phyloP scores from a whole-genome alignment of 768 basidiomycete genomes.

The Boletus patriciae region DNA sequence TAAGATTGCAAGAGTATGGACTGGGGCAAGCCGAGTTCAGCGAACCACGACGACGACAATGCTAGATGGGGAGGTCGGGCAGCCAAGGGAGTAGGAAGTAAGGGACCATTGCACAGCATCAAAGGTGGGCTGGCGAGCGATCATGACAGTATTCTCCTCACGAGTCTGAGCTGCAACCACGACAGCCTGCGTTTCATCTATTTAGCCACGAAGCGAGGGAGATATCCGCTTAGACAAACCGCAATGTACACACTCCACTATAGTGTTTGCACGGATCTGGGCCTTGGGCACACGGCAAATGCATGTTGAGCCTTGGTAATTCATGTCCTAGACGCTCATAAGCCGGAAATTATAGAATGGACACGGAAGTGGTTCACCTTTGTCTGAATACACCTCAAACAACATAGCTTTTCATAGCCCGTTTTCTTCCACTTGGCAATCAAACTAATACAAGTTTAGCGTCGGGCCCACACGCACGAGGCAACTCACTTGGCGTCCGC shows the following conservation, averaged over 20 bases:
- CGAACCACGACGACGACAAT: background rate
- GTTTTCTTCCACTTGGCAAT: conserved; percentile 99
- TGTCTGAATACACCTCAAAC: conserved; percentile 94
- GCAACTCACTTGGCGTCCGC: conserved; percentile 87
- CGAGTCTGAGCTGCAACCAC: conserved; percentile 89
- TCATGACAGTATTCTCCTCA: conserved; percentile 29
- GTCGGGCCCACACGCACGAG: background rate
- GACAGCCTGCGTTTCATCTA: conserved; percentile 59
- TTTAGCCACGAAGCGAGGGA: conserved; percentile 10
- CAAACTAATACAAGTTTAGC: conserved; percentile 50
- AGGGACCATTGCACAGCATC: background rate
- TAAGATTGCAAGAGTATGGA: background rate
- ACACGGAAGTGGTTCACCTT: conserved; percentile 46
- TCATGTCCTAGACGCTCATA: conserved; percentile 77
- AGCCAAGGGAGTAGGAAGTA: background rate
- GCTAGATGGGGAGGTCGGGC: background rate
- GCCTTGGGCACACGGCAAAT: conserved; percentile 97
- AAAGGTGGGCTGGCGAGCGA: background rate
- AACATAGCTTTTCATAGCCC: conserved; percentile 98
- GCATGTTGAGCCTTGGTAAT: conserved; percentile 97
- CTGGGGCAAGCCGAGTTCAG: background rate
- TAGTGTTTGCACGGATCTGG: conserved; percentile 81
- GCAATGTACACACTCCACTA: conserved; percentile 97
- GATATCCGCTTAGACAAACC: conserved; percentile 53
- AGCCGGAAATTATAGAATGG: conserved; percentile 5